Evolutionary conservation across 495 filamentous ascomycete genomes (phyloP), one percentile per base, ranked within the genome.

Genomic region (Penicillium lagena): DNA sequence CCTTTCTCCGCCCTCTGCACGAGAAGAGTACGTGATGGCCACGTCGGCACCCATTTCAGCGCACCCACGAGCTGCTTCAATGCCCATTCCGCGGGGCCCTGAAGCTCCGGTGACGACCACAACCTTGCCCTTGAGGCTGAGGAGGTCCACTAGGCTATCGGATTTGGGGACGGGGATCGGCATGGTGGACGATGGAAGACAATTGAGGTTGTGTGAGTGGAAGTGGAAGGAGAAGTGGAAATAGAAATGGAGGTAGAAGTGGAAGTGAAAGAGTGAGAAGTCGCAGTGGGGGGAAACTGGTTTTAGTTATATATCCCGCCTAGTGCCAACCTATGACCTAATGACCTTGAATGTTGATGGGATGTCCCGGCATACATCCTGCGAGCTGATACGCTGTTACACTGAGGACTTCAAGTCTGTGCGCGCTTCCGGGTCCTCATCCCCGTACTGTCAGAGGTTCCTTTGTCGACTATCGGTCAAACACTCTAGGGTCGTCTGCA

Each of bases 51-150:
- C 83, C 70, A 85, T 79, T 55, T 87, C 83, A 31, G 83, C 83
- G 52, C 79, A 82, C 41, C 82, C 83, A 11, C 82, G 81, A 2
- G 83, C 83, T 38, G 82, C 81, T 60, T 86, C 83, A 50, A 83
- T 85, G 42, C 83, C 83, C 72, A 87, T 87, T 30, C 83, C 83
- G 29, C 66, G 73, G 35, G 82, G 68, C 10, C 82, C 83, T 32
- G 82, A 84, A 37, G 82, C 83, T 45, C 83, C 83, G 27, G 83
- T 87, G 27, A 87, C 71, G 50, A 85, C 66, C 56, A 85, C 81
- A 44, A 82, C 79, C 66, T 85, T 85, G 72, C 82, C 82, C 66
- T 86, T 86, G 30, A 87, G 73, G 73, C 73, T 78, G 60, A 87
- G 69, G 59, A 84, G 73, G 62, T 87, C 82, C 52, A 68, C 57